phyloP scores from a whole-genome alignment of 2,329 filamentous ascomycete species.

The Orbilia quercus region DNA sequence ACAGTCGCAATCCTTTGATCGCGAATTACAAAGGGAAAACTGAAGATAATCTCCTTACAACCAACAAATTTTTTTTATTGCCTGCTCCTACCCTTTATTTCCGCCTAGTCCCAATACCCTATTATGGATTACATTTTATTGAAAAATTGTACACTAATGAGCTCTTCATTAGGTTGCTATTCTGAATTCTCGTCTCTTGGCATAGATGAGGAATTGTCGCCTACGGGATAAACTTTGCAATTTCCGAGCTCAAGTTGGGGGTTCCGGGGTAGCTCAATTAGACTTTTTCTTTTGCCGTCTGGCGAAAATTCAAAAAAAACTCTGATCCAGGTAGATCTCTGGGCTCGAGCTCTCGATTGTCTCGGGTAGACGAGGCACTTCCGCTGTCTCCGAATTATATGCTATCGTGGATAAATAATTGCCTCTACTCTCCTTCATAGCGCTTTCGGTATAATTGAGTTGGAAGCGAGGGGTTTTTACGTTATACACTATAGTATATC shows the following conservation, averaged over 20 bases:
- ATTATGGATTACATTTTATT: too few species aligned
- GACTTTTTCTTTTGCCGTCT: constrained; percentile 5
- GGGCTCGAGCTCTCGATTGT: constrained; percentile 20
- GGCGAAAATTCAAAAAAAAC: constrained; percentile 16
- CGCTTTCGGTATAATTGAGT: constrained; percentile 2
- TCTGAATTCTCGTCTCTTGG: constrained; percentile 4
- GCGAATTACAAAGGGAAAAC: too few species aligned
- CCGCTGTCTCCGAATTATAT: not conserved
- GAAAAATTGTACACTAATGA: constrained; percentile 4
- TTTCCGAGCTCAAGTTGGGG: not conserved
- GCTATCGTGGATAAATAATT: not conserved
- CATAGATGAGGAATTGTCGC: not conserved
- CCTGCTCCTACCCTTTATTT: too few species aligned
- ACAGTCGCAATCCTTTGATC: too few species aligned
- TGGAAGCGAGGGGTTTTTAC: not conserved
- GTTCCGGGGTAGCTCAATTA: not conserved
- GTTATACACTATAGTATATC: too few species aligned
- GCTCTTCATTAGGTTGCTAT: constrained; percentile 20
- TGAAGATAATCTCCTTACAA: too few species aligned
- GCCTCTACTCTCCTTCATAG: constrained; percentile 23
- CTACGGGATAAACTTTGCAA: constrained; percentile 38
- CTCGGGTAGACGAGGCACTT: constrained; percentile 39
- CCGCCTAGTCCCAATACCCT: too few species aligned
- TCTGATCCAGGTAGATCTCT: constrained; percentile 14
- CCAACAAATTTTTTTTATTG: too few species aligned